phyloP scores from a whole-genome alignment of 2,329 filamentous ascomycete genomes.

The Colletotrichum horii region DNA sequence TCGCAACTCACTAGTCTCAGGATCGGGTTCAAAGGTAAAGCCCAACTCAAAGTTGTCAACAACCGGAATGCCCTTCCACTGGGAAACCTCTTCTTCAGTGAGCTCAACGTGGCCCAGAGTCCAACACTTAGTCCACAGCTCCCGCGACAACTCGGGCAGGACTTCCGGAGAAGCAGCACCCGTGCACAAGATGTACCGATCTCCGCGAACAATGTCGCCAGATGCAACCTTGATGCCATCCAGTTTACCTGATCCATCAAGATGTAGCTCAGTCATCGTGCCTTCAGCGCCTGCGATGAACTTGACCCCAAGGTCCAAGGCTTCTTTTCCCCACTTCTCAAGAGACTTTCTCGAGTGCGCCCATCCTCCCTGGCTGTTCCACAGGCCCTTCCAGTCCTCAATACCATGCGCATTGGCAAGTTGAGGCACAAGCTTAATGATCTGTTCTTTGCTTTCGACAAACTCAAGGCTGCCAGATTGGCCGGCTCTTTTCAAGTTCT shows the following conservation, averaged over 20 bases:
- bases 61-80: slow-evolving; percentile 10
- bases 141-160: not conserved
- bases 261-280: not conserved
- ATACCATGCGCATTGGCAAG: slow-evolving; percentile 1
- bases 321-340: not conserved
- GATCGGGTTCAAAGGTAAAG: slow-evolving; percentile 24
- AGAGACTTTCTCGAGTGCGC: not conserved
- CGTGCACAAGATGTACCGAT: slow-evolving; percentile 4
- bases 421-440: slow-evolving; percentile 6
- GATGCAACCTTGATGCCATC: slow-evolving; percentile 8
- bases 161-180: slow-evolving; percentile 9
- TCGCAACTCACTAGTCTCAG: not conserved
- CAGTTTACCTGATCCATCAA: not conserved
- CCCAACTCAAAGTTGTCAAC: slow-evolving; percentile 23
- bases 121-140: slow-evolving; percentile 18
- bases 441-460: slow-evolving; percentile 6
- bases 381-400: slow-evolving; percentile 14
- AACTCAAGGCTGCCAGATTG: slow-evolving; percentile 1
- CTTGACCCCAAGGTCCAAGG: not conserved
- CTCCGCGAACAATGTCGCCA: not conserved
- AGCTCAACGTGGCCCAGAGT: slow-evolving; percentile 7
- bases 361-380: slow-evolving; percentile 18
- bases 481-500: slow-evolving; percentile 1
- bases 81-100: not conserved
- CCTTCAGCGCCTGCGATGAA: slow-evolving; percentile 1